phyloP scores from a whole-genome alignment of 1,284 basidiomycete species.

The Rhodotorula sp. region DNA sequence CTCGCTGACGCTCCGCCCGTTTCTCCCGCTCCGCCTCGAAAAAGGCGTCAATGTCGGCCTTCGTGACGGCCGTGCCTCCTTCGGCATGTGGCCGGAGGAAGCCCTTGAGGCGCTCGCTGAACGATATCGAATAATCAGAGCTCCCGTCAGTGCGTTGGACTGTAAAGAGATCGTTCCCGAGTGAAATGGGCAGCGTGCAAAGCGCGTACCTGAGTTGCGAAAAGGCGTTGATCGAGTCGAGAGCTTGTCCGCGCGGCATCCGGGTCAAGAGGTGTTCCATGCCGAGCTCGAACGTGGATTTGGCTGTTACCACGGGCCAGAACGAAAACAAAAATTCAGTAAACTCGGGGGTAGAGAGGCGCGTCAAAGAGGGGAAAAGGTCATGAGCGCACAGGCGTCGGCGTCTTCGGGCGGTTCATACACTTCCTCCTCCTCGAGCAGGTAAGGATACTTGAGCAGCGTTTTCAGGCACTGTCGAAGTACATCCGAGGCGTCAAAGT shows the following conservation, averaged over 20 bases:
- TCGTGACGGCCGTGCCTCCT: slow-evolving; percentile 47
- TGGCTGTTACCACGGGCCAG: slow-evolving; percentile 33
- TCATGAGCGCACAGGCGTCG: slow-evolving; percentile 27
- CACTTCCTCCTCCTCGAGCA: slow-evolving; percentile 49
- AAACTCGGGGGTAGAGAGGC: too few species aligned
- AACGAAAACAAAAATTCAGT: too few species aligned
- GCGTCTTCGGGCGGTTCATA: slow-evolving; percentile 48
- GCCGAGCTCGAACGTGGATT: slow-evolving; percentile 50
- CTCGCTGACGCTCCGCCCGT: not conserved
- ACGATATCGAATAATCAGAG: too few species aligned
- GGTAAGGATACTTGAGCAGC: slow-evolving; percentile 45
- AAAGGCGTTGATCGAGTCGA: slow-evolving; percentile 50
- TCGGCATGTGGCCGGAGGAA: slow-evolving; percentile 50
- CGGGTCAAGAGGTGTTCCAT: slow-evolving; percentile 46
- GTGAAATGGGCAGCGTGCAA: not conserved
- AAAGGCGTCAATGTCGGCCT: slow-evolving; percentile 49
- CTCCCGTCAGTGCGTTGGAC: not conserved
- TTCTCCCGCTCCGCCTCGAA: slow-evolving; percentile 42
- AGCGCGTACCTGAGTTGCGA: slow-evolving; percentile 39
- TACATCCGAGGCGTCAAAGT: not conserved
- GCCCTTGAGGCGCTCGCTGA: slow-evolving; percentile 48
- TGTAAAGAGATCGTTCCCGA: not conserved
- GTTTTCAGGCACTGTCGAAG: slow-evolving; percentile 38
- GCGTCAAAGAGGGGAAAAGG: not conserved
- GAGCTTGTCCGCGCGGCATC: slow-evolving; percentile 50